Evolutionary conservation across 805 yeast genomes (phyloP).

Genomic region (Yarrowia sp.): DNA sequence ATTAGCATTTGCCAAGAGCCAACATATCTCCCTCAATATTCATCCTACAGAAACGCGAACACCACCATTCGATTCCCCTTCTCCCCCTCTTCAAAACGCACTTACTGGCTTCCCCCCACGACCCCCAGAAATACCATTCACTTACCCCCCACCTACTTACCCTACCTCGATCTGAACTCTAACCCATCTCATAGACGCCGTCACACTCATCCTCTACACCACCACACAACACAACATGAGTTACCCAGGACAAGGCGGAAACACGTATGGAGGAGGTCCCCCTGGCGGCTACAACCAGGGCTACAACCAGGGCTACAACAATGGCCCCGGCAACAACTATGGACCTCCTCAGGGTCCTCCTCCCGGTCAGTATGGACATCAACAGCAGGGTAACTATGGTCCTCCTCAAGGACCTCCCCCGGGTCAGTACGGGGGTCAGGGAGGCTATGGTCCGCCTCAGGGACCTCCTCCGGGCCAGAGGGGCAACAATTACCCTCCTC

Average conservation of each 20-base stretch:
- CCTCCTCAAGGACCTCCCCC: slow-evolving; percentile 20
- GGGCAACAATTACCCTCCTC: background rate
- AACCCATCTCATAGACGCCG: background rate
- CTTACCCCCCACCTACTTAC: background rate
- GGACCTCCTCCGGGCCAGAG: background rate
- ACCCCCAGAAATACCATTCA: too few species aligned
- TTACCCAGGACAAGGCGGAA: slow-evolving; percentile 24
- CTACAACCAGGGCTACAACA: background rate
- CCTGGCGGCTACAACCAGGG: slow-evolving; percentile 4
- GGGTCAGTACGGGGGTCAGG: slow-evolving; percentile 2
- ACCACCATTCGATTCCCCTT: too few species aligned
- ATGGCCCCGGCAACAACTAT: background rate
- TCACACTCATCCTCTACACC: background rate
- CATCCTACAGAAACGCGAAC: too few species aligned
- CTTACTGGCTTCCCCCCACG: too few species aligned
- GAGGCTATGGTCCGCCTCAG: background rate
- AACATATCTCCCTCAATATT: too few species aligned
- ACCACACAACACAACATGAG: background rate
- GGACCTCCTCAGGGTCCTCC: slow-evolving; percentile 11
- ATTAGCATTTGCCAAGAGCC: too few species aligned
- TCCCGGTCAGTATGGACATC: slow-evolving; percentile 10
- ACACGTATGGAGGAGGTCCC: slow-evolving; percentile 15
- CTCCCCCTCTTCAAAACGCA: too few species aligned
- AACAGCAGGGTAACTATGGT: background rate
- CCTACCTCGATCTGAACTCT: background rate